Base-by-base conservation (phyloP, 2,329 filamentous ascomycete species). In the Plenodomus tracheiphilus region DNA sequence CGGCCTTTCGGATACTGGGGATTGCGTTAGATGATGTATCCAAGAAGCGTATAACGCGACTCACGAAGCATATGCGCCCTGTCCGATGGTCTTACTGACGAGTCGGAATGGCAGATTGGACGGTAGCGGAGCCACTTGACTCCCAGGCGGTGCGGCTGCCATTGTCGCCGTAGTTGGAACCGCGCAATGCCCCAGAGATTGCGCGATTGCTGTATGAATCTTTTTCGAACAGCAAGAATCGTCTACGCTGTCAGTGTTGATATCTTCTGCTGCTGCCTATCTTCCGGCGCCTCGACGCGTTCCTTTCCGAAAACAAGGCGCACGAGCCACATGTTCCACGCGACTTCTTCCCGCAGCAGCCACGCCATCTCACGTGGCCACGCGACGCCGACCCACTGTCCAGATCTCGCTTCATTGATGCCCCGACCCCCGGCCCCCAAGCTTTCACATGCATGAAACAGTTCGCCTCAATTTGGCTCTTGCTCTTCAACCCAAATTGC, bases 11-110 rank as follows among this genome's bases (percentile, higher is more conserved):
- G 68, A 97, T 94, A 16, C 50, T 53, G 17, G 2, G 13, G 15
- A 8, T 15, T 46, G 19, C 42, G 49, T 18, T 6, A 41, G 19
- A 32, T 11, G 9, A 4, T n/a, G n/a, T n/a, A 39, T 22, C 2
- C 13, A 6, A 25, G 3, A 9, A 5, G 28, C 28, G 28, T 32
- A 11, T 11, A 11, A 32, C 11, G 28, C 28, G 11, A 43, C 47
- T 38, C 22, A 53, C 93, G 91, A 97, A 71, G 94, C 94, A 81
- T 99, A 99, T 62, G 94, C 94, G 63, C 94, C 94, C 70, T 91
- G 88, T 47, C 94, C 94, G 64, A 99, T 96, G 13, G 94, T 99
- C 73, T 94, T 94, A 52, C 94, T 97, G 65, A 99, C 83, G 67
- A 99, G 87, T 58, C 93, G 86, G 74, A 99, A 99, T 43, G 94